These are phyloP conservation scores for Aspergillus haitiensis DNA, from an alignment of 495 filamentous ascomycete species.

Conservation along the genomic window DNA sequence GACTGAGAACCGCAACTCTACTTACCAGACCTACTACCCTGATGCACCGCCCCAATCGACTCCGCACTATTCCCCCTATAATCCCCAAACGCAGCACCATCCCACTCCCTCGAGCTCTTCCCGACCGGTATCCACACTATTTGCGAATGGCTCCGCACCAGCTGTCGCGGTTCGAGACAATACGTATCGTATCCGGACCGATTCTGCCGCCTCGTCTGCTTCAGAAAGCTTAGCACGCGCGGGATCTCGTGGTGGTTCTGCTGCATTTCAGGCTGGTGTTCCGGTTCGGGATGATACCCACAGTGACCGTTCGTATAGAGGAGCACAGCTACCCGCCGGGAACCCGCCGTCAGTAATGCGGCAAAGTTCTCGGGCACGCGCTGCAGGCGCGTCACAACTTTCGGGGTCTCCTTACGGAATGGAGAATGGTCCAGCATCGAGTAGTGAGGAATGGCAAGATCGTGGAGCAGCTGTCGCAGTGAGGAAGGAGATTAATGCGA, in stretches of 20 bases:
- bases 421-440: conserved; percentile 65
- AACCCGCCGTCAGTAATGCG: conserved; percentile 57
- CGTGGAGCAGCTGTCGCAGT: conserved; percentile 80
- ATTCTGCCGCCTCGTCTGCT: conserved; percentile 63
- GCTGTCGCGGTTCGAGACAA: conserved; percentile 47
- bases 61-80: conserved; percentile 38
- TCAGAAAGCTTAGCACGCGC: conserved; percentile 55
- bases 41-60: conserved; percentile 27
- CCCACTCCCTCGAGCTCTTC: conserved; percentile 36
- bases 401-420: conserved; percentile 55
- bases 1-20: conserved; percentile 34
- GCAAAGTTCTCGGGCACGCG: conserved; percentile 45
- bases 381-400: conserved; percentile 57
- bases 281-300: conserved; percentile 70
- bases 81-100: conserved; percentile 49
- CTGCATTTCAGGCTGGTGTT: conserved; percentile 62
- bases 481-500: conserved; percentile 76
- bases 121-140: conserved; percentile 58
- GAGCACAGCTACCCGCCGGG: conserved; percentile 53
- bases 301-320: conserved; percentile 65
- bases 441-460: conserved; percentile 94
- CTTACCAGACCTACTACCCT: conserved; percentile 24
- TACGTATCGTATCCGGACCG: conserved; percentile 59
- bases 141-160: conserved; percentile 46
- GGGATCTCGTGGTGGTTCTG: conserved; percentile 61